A percentile compares a stretch with the other conserved stretches of the same genome.
phyloP scores from a whole-genome alignment of 352 stramenopile species.

The Thalassiosira oceanica region DNA sequence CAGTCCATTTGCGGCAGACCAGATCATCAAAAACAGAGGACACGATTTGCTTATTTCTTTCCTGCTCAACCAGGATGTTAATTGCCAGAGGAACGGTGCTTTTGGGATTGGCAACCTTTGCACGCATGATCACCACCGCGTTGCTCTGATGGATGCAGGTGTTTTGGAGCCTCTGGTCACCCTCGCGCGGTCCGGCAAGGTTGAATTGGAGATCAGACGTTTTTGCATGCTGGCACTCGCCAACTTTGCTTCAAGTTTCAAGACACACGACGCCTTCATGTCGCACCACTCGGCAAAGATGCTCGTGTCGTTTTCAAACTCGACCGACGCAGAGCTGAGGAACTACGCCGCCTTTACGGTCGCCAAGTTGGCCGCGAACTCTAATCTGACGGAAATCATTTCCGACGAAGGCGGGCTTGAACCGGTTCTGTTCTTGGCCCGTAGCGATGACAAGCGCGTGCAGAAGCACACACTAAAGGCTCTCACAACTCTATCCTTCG shows the following conservation, averaged over 20 bases:
- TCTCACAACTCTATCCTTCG: constrained; percentile 57
- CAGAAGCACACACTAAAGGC: constrained; percentile 76
- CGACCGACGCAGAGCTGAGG: constrained; percentile 89
- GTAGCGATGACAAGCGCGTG: constrained; percentile 89
- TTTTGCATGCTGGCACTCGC: constrained; percentile 91
- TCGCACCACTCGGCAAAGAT: constrained; percentile 90
- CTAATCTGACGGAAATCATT: constrained; percentile 90
- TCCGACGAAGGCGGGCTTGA: constrained; percentile 93
- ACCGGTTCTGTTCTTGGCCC: constrained; percentile 92
- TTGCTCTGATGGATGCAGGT: constrained; percentile 89
- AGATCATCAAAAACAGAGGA: constrained; percentile 88
- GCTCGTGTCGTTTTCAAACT: constrained; percentile 93
- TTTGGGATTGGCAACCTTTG: constrained; percentile 94
- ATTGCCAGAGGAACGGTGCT: constrained; percentile 89
- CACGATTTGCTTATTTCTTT: constrained; percentile 95
- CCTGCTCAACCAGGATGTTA: constrained; percentile 91
- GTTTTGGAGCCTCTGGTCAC: constrained; percentile 94
- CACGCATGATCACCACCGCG: constrained; percentile 85
- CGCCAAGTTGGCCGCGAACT: constrained; percentile 93
- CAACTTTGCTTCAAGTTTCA: constrained; percentile 91
- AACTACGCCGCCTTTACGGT: constrained; percentile 94
- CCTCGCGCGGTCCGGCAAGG: constrained; percentile 89
- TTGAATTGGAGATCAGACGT: constrained; percentile 93
- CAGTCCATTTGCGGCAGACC: constrained; percentile 84
- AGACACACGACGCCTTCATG: constrained; percentile 92